Percentiles rank a stretch among this genome's conserved stretches.
phyloP scores from a whole-genome alignment of 192 early-diverging fungal species.

The Backusella morwellensis region DNA sequence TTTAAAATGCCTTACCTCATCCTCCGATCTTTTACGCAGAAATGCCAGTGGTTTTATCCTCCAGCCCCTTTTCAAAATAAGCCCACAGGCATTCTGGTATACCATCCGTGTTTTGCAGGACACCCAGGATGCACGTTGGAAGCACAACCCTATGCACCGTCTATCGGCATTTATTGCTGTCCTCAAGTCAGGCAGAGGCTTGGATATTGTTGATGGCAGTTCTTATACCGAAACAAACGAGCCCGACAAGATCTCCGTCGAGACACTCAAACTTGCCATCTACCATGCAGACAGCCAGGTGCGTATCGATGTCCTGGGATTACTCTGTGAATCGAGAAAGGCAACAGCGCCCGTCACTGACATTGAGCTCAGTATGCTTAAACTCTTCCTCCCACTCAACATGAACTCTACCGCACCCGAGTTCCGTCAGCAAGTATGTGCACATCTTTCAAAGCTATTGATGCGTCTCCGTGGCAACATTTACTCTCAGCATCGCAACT shows the following conservation, averaged over 20 bases:
- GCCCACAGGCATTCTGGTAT: slow-evolving; percentile 43
- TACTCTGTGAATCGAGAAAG: slow-evolving; percentile 80
- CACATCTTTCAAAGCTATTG: slow-evolving; percentile 58
- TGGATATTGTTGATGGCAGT: slow-evolving; percentile 56
- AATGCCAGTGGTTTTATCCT: slow-evolving; percentile 56
- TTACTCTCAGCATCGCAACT: slow-evolving; percentile 39
- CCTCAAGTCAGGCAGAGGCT: slow-evolving; percentile 50
- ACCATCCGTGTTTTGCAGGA: slow-evolving; percentile 41
- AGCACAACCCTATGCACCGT: slow-evolving; percentile 31
- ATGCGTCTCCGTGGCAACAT: slow-evolving; percentile 56
- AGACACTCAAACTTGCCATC: slow-evolving; percentile 59
- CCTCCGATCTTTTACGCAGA: slow-evolving; percentile 51
- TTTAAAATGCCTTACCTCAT: slow-evolving; percentile 48
- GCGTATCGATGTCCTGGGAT: slow-evolving; percentile 74
- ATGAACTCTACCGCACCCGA: slow-evolving; percentile 73
- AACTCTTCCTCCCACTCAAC: slow-evolving; percentile 67
- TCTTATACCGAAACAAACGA: slow-evolving; percentile 25
- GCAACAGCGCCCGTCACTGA: slow-evolving; percentile 56
- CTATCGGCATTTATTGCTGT: slow-evolving; percentile 62
- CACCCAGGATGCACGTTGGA: slow-evolving; percentile 8
- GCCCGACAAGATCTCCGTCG: slow-evolving; percentile 36
- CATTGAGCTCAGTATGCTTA: slow-evolving; percentile 64
- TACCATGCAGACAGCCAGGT: slow-evolving; percentile 70
- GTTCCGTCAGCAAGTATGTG: slow-evolving; percentile 75
- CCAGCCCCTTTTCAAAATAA: slow-evolving; percentile 50